Percentiles rank a stretch among this genome's conserved stretches.
phyloP scores from a whole-genome alignment of 2,329 filamentous ascomycete genomes.

The Ophiocordyceps sinensis region DNA sequence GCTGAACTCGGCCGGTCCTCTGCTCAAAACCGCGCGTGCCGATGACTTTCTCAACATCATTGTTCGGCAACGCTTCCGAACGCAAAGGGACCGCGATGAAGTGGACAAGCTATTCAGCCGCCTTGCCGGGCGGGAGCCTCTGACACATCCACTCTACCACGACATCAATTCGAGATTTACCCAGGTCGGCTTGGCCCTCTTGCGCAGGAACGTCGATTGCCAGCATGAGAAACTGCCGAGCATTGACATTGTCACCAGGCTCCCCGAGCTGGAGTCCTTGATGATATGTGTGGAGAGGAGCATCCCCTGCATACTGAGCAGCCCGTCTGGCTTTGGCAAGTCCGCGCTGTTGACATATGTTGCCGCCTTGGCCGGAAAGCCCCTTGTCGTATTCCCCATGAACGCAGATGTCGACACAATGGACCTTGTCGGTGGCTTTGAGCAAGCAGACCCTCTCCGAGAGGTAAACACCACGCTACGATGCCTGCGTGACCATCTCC shows the following conservation, averaged over 20 bases:
- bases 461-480: constrained; percentile 46
- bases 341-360: constrained; percentile 66
- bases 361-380: constrained; percentile 63
- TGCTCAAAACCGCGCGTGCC: constrained; percentile 44
- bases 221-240: constrained; percentile 37
- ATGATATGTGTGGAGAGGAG: constrained; percentile 76
- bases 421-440: constrained; percentile 93
- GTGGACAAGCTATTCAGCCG: constrained; percentile 51
- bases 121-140: constrained; percentile 42
- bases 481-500: constrained; percentile 34
- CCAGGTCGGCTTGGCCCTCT: constrained; percentile 66
- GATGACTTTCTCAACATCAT: constrained; percentile 70
- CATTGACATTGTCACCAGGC: constrained; percentile 37
- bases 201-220: constrained; percentile 42
- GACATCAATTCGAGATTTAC: constrained; percentile 50
- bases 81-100: constrained; percentile 47
- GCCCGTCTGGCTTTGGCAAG: constrained; percentile 76
- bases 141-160: constrained; percentile 53
- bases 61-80: constrained; percentile 79
- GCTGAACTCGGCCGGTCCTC: constrained; percentile 30
- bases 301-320: constrained; percentile 80
- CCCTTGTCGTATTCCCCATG: constrained; percentile 70
- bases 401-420: constrained; percentile 95
- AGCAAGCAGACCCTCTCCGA: constrained; percentile 75
- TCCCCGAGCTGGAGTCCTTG: constrained; percentile 69